Conservation (phyloP, 306 rosid genomes). For the Begonia peltatifolia region DNA sequence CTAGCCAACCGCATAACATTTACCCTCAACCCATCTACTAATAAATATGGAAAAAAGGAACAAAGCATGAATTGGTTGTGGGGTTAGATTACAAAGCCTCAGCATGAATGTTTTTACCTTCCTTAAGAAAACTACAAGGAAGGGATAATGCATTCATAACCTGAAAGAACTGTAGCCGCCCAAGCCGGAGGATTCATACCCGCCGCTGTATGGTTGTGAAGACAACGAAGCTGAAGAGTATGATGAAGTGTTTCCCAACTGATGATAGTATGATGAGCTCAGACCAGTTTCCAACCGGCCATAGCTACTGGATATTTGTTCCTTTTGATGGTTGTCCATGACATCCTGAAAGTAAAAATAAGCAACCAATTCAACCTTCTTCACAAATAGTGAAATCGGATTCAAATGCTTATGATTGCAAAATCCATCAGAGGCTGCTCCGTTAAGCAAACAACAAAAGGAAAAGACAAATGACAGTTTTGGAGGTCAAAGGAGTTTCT, state of each 20-base stretch:
- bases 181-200: conserved; percentile 58
- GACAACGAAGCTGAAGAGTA: conserved; percentile 46
- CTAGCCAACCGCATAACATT: too few species aligned
- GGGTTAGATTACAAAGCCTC: too few species aligned
- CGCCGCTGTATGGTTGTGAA: conserved; percentile 37
- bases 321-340: conserved; percentile 37
- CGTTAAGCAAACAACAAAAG: too few species aligned
- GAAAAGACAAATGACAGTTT: too few species aligned
- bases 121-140: neutral
- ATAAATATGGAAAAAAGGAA: too few species aligned
- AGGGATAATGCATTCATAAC: conserved; percentile 23
- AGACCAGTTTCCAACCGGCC: conserved; percentile 45
- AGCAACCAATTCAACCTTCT: neutral
- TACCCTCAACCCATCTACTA: too few species aligned
- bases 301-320: conserved; percentile 37
- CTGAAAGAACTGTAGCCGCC: conserved; percentile 74
- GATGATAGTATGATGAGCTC: conserved; percentile 49
- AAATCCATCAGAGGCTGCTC: too few species aligned
- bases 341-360: conserved; percentile 39
- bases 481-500: too few species aligned
- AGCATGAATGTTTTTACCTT: too few species aligned
- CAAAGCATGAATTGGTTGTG: too few species aligned
- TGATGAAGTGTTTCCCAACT: conserved; percentile 29
- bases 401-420: too few species aligned
- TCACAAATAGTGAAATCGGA: neutral